phyloP scores from a whole-genome alignment of 31 red algal genomes.

The Bonnemaisonia californica region DNA sequence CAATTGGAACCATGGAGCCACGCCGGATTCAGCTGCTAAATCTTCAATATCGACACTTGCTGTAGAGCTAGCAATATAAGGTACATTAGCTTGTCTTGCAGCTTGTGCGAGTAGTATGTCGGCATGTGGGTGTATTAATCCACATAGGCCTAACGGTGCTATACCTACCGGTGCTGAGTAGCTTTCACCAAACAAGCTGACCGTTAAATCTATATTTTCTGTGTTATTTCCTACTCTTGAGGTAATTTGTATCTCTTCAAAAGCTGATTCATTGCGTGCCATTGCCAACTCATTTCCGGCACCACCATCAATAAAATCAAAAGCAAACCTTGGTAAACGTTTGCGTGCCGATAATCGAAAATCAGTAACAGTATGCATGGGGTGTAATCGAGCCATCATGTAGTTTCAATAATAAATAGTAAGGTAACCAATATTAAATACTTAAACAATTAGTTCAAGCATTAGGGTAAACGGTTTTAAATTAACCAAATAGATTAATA shows the following conservation, averaged over 20 bases:
- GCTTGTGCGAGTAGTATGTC: not conserved
- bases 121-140: not conserved
- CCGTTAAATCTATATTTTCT: not conserved
- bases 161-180: not conserved
- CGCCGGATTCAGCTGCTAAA: not conserved
- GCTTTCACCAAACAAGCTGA: not conserved
- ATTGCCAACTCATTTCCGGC: not conserved
- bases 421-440: too few species aligned
- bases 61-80: not conserved
- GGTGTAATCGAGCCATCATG: too few species aligned
- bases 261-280: not conserved
- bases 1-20: constrained; percentile 2
- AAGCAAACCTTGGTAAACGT: not conserved
- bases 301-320: constrained; percentile 14
- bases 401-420: too few species aligned
- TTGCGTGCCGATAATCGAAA: not conserved
- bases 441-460: too few species aligned
- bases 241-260: not conserved
- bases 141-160: not conserved
- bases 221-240: not conserved
- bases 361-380: not conserved
- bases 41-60: not conserved
- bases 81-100: not conserved
- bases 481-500: too few species aligned
- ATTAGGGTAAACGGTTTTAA: too few species aligned